phyloP scores from a whole-genome alignment of 176 grass and related monocot genomes.

The Rhipidocladum racemiflorum region DNA sequence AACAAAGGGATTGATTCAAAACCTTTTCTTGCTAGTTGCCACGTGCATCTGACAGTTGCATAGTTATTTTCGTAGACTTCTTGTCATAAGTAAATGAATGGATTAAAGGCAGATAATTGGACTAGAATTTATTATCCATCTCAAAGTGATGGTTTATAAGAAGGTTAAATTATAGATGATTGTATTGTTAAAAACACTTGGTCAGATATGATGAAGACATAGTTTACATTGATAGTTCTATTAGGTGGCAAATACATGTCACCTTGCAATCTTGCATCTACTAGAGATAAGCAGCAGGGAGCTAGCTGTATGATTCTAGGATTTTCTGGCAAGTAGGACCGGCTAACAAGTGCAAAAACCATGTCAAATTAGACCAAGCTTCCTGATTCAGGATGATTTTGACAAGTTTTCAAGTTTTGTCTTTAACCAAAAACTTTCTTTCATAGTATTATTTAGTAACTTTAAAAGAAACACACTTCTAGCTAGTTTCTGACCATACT shows the following conservation, averaged over 20 bases:
- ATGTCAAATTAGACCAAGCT: neutral
- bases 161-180: neutral
- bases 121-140: neutral
- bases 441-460: neutral
- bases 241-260: neutral
- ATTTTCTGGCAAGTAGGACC: neutral
- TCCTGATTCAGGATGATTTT: neutral
- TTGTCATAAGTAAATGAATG: neutral
- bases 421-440: neutral
- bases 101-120: neutral
- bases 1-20: slow-evolving; percentile 5
- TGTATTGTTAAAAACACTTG: neutral
- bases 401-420: neutral
- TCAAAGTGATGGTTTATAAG: neutral
- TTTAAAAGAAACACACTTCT: neutral
- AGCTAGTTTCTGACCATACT: neutral
- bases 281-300: neutral
- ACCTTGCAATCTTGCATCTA: neutral
- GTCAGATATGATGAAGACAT: neutral
- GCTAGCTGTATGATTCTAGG: neutral
- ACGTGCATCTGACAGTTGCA: neutral
- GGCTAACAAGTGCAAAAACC: neutral
- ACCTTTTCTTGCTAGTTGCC: neutral
- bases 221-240: neutral
- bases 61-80: neutral